These are phyloP conservation scores for Beta corolliflora DNA, from an alignment of 179 eudicot species.

Conservation along the genomic window DNA sequence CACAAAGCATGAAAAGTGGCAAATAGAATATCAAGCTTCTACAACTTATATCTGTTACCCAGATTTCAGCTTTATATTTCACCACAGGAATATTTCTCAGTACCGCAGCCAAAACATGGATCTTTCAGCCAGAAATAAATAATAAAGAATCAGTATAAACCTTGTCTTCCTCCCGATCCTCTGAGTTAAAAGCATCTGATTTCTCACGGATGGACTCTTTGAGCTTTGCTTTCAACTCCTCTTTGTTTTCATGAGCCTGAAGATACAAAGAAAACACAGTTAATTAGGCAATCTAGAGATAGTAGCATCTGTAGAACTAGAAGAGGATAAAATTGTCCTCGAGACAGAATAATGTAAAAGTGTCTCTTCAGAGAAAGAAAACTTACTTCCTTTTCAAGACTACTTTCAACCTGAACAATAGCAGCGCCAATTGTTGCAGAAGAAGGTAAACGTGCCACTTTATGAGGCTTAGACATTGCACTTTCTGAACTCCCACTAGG, in stretches of 20 bases:
- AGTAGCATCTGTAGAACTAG: conserved; percentile 5
- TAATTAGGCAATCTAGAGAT: background rate
- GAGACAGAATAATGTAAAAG: conserved; percentile 21
- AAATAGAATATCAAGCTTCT: no score
- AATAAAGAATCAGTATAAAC: conserved; percentile 34
- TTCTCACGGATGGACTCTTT: conserved; percentile 82
- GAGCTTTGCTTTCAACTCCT: conserved; percentile 77
- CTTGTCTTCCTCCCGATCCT: conserved; percentile 79
- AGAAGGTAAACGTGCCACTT: conserved; percentile 63
- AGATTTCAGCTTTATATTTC: background rate
- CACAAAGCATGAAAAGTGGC: background rate
- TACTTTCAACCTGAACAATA: conserved; percentile 79
- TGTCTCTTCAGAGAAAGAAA: conserved; percentile 33
- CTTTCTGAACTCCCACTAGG: conserved; percentile 22
- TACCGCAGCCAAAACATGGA: background rate
- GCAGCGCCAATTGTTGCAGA: conserved; percentile 86
- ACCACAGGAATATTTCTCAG: background rate
- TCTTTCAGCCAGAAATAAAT: background rate
- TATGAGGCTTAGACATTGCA: conserved; percentile 39
- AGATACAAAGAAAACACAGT: conserved; percentile 21
- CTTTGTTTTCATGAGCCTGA: conserved; percentile 76
- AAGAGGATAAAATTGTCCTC: background rate
- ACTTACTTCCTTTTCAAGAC: conserved; percentile 76
- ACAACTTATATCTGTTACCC: background rate
- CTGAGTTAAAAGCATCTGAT: conserved; percentile 78